Evolutionary conservation across 2,329 filamentous ascomycete species (phyloP).

Genomic region (Trichoderma afroharzianum): DNA sequence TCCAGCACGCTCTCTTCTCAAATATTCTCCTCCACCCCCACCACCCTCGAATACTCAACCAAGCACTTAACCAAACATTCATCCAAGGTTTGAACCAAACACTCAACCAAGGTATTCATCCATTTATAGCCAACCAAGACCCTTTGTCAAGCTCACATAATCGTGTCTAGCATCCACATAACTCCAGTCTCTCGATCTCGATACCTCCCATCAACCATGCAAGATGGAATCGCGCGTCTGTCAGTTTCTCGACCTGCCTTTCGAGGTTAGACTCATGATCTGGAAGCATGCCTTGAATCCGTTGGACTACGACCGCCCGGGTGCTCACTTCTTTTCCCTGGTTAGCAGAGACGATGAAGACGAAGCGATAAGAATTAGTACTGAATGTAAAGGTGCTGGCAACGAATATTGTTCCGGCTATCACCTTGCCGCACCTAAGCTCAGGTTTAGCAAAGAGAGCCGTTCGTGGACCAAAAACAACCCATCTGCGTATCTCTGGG

Average conservation of each 20-base stretch:
- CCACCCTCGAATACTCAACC: too few relatives aligned
- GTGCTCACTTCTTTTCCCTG: neutral
- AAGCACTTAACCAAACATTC: too few relatives aligned
- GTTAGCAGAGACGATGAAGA: neutral
- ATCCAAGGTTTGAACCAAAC: neutral
- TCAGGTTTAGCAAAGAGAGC: neutral
- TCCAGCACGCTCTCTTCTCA: neutral
- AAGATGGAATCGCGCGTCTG: neutral
- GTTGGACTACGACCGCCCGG: neutral
- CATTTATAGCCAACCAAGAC: neutral
- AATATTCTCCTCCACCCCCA: neutral
- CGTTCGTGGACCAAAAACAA: neutral
- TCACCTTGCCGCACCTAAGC: neutral
- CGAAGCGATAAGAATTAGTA: too few relatives aligned
- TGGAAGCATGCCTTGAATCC: neutral
- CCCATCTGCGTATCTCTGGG: neutral
- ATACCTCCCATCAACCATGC: neutral
- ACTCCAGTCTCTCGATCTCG: neutral
- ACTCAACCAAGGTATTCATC: neutral
- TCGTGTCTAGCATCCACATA: fast-evolving
- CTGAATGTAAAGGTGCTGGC: too few relatives aligned
- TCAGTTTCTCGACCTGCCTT: neutral
- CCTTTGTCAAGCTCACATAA: neutral
- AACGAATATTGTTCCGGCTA: neutral
- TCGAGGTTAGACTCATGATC: neutral